These are phyloP conservation scores for Porodaedalea pini DNA, from an alignment of 1,284 basidiomycete genomes.

Conservation along the genomic window DNA sequence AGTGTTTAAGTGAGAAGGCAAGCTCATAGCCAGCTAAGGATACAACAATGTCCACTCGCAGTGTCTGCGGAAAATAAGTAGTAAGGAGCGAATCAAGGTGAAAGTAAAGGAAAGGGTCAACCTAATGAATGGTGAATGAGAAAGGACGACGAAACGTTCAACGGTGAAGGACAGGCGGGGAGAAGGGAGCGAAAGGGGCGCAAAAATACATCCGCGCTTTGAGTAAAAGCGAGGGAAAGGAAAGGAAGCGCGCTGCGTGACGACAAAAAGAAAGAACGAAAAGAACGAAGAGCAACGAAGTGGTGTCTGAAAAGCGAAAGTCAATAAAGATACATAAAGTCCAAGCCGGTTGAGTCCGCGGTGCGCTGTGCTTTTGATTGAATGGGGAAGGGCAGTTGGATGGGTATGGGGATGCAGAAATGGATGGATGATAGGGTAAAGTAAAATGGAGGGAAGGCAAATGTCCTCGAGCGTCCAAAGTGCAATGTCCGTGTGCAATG, in stretches of 20 bases:
- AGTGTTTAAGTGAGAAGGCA: too few relatives aligned
- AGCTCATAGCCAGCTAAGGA: background rate
- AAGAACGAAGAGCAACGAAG: background rate
- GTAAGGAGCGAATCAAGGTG: background rate
- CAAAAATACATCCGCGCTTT: too few relatives aligned
- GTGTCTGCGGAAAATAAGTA: background rate
- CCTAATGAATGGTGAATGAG: background rate
- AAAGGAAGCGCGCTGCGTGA: background rate
- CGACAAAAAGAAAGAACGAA: background rate
- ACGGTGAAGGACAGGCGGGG: too few relatives aligned
- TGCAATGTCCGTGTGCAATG: slow-evolving; percentile 18
- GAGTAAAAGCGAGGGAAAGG: too few relatives aligned
- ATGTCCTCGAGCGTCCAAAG: slow-evolving; percentile 11
- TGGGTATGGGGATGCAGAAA: too few relatives aligned
- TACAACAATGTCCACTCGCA: background rate
- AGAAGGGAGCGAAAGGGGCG: too few relatives aligned
- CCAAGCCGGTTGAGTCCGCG: background rate
- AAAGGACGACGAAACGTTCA: background rate
- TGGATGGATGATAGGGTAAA: background rate
- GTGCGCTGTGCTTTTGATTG: background rate
- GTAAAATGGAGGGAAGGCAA: background rate
- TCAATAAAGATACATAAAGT: slow-evolving; percentile 15
- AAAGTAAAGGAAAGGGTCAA: background rate
- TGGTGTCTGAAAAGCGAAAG: background rate
- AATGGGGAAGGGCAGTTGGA: background rate